phyloP scores from a whole-genome alignment of 306 rosid species.

The Spatholobus suberectus region DNA sequence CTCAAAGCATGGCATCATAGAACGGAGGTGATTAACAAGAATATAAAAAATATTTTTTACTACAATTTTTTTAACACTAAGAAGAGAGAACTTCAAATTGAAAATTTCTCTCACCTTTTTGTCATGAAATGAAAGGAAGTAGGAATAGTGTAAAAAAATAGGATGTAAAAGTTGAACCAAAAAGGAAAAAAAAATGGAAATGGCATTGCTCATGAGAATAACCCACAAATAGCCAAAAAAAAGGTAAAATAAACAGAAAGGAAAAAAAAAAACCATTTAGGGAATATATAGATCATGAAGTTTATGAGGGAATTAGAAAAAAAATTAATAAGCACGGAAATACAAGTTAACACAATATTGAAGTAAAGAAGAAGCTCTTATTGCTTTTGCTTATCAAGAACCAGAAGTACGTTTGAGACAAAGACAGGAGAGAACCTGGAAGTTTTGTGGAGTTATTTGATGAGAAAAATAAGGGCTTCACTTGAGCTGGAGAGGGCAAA shows the following conservation, averaged over 20 bases:
- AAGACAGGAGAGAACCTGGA: conserved; percentile 55
- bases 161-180: too few relatives aligned
- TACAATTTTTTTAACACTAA: too few relatives aligned
- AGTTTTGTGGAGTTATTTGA: conserved; percentile 62
- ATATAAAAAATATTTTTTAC: too few relatives aligned
- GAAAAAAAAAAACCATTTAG: not conserved
- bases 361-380: conserved; percentile 20
- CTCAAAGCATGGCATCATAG: too few relatives aligned
- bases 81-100: too few relatives aligned
- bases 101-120: too few relatives aligned
- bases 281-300: not conserved
- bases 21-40: too few relatives aligned
- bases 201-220: not conserved
- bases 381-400: not conserved
- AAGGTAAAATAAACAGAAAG: not conserved
- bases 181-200: too few relatives aligned
- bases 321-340: not conserved
- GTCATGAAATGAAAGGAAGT: too few relatives aligned
- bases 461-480: conserved; percentile 70
- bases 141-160: too few relatives aligned
- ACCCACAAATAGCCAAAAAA: not conserved
- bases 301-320: not conserved
- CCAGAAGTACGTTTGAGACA: not conserved
- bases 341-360: not conserved
- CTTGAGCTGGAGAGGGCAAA: conserved; percentile 73